Conservation (phyloP, 108 stramenopile genomes). For the Craspedostauros australis region DNA sequence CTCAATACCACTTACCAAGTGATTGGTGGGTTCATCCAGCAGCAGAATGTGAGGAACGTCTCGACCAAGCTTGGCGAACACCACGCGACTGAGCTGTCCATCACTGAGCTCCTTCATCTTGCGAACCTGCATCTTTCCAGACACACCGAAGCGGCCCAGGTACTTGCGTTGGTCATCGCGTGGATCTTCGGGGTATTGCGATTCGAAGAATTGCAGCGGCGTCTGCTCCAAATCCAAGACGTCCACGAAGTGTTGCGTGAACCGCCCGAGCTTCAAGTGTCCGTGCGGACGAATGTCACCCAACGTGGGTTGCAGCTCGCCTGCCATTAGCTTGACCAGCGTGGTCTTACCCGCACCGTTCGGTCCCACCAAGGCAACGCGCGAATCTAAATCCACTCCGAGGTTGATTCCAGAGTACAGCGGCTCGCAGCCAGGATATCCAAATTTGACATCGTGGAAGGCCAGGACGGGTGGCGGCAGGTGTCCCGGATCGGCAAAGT, state of each 20-base stretch:
- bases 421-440: conserved; percentile 91
- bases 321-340: conserved; percentile 90
- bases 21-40: conserved; percentile 60
- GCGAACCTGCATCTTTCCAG: conserved; percentile 89
- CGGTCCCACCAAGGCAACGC: conserved; percentile 92
- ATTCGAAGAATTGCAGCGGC: conserved; percentile 94
- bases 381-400: conserved; percentile 97
- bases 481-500: conserved; percentile 91
- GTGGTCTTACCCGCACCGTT: conserved; percentile 93
- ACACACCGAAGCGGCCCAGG: conserved; percentile 96
- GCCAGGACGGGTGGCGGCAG: conserved; percentile 97
- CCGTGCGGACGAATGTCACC: conserved; percentile 96
- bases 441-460: conserved; percentile 94
- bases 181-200: conserved; percentile 68
- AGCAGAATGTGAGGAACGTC: conserved; percentile 89
- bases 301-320: conserved; percentile 83
- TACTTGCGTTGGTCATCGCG: conserved; percentile 84
- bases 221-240: conserved; percentile 91
- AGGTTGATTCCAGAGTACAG: conserved; percentile 92
- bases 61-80: conserved; percentile 93
- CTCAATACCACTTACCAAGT: too few relatives aligned
- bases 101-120: conserved; percentile 90
- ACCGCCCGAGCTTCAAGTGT: conserved; percentile 91
- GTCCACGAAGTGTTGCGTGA: conserved; percentile 99
- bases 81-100: conserved; percentile 94